Evolutionary conservation across 2,329 filamentous ascomycete species (phyloP), one percentile per base, ranked within the genome.

Genomic region (Pleoardoris graminearum): DNA sequence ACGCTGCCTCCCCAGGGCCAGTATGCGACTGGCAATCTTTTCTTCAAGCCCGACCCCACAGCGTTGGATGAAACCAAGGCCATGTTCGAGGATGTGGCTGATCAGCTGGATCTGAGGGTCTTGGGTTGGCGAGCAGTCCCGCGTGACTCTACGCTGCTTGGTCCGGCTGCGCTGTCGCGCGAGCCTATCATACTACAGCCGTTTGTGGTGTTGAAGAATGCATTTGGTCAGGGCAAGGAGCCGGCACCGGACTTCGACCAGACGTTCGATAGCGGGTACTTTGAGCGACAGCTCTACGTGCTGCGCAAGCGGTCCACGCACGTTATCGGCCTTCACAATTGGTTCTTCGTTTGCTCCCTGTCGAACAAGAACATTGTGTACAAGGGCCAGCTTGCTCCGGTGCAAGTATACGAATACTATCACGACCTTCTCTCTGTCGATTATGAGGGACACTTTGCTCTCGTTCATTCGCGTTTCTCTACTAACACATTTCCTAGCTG

Each of bases 361-460:
- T 94, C 87, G 75, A 97, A 96, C 85, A 92, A 92, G 79, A 97
- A 97, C 80, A 97, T 97, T 77, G 90, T 97, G 55, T 97, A 97
- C 84, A 97, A 97, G 83, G 93, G 93, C 59, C 94, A 97, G 75
- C 82, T 97, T 61, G 89, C 93, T 38, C 93, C 93, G 21, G 85
- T 93, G 25, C 93, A 97, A 80, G 93, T 97, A 47, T 97, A 97
- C 78, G 89, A 95, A 73, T 97, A 97, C 80, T 97, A 96, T 78
- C 90, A 97, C 76, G 93, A 97, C 79, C 79, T 97, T 72, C 89
- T 97, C 63, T 96, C 94, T 65, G 93, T 96, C 61, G 93, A 97
- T 75, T 97, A 96, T 75, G 91, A 97, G 80, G 92, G 88, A 58
- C 92, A 97, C 77, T 97, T 97, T 75, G 94, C 93, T 54, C 82